Evolutionary conservation across 2,329 filamentous ascomycete species (phyloP).

Genomic region (Sporothrix curviconia): DNA sequence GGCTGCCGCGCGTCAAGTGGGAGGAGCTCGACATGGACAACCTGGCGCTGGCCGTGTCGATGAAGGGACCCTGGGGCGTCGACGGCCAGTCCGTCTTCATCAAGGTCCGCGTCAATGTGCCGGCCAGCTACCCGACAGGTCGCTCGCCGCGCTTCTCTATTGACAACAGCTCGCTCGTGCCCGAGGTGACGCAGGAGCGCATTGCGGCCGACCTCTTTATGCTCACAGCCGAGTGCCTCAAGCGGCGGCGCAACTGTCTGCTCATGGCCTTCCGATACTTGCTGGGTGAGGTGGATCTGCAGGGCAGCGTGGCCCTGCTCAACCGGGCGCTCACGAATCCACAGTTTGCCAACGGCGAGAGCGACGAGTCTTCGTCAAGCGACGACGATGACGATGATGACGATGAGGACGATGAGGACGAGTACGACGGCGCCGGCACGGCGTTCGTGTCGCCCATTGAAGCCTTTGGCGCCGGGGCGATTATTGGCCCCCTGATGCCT

Average conservation of each 20-base stretch:
- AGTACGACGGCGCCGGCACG: constrained; percentile 51
- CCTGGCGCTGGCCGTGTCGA: constrained; percentile 51
- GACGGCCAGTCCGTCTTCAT: constrained; percentile 53
- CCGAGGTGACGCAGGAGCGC: constrained; percentile 46
- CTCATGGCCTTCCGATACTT: constrained; percentile 57
- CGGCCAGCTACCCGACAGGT: constrained; percentile 50
- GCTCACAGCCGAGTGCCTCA: constrained; percentile 49
- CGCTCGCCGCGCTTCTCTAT: constrained; percentile 54
- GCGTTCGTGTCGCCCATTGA: constrained; percentile 2
- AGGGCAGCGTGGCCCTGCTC: constrained; percentile 54
- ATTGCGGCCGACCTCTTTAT: constrained; percentile 51
- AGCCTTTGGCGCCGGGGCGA: neutral
- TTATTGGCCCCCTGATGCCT: neutral
- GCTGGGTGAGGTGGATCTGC: constrained; percentile 55
- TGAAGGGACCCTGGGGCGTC: constrained; percentile 58
- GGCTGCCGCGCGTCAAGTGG: constrained; percentile 58
- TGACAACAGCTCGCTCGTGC: constrained; percentile 57
- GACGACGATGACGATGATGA: constrained; percentile 57
- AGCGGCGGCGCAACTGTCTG: constrained; percentile 54
- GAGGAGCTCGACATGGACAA: constrained; percentile 59
- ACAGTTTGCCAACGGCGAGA: constrained; percentile 55
- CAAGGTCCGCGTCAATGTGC: constrained; percentile 55
- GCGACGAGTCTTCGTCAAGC: constrained; percentile 37
- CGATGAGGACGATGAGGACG: too few species aligned
- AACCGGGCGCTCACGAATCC: constrained; percentile 44